Percentiles rank a stretch among this genome's conserved stretches.
These are phyloP conservation scores for Tuber indicum DNA, from an alignment of 495 filamentous ascomycete genomes.

Conservation along the genomic window DNA sequence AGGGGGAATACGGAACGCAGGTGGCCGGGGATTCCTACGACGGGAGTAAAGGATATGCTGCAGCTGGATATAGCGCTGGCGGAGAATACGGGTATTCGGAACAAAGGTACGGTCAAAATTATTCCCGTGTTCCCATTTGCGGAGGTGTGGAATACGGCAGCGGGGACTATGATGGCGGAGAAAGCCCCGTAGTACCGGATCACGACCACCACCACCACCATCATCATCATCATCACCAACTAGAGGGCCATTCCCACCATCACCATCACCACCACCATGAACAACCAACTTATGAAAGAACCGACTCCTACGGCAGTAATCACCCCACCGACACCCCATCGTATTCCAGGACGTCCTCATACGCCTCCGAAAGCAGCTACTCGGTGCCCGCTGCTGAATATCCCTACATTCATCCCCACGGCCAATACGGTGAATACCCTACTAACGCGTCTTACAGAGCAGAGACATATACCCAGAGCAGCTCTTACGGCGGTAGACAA, in stretches of 20 bases:
- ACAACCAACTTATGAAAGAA: not conserved
- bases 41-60: conserved; percentile 2
- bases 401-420: not conserved
- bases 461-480: not conserved
- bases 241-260: not conserved
- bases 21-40: conserved; percentile 3
- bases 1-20: not conserved
- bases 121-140: not conserved
- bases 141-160: not conserved
- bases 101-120: not conserved
- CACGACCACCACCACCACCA: not conserved
- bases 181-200: not conserved
- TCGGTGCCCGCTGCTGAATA: not conserved
- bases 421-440: not conserved
- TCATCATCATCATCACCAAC: not conserved
- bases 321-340: not conserved
- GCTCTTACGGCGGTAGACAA: conserved; percentile 3
- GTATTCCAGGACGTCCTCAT: not conserved
- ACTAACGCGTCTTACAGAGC: not conserved
- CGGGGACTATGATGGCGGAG: not conserved
- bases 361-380: not conserved
- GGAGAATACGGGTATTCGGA: conserved; percentile 9
- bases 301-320: not conserved
- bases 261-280: not conserved
- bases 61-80: not conserved